Conservation (phyloP, 257 asterid genomes). For the Plantago ovata region DNA sequence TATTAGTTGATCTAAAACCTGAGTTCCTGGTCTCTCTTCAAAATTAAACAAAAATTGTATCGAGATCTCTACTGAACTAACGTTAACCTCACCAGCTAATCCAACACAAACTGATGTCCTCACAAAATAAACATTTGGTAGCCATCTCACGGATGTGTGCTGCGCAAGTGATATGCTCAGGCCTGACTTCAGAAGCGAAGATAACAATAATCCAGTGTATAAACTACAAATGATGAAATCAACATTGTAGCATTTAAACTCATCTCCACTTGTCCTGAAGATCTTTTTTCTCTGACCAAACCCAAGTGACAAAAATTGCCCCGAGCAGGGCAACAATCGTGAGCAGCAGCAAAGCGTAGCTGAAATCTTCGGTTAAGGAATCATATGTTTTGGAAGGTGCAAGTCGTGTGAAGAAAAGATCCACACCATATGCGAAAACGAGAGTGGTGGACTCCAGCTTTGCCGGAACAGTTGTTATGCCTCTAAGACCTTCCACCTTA, state of each 20-base stretch:
- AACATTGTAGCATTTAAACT: constrained; percentile 22
- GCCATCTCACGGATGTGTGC: constrained; percentile 15
- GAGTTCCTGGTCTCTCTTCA: neutral
- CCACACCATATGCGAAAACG: constrained; percentile 82
- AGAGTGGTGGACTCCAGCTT: constrained; percentile 96
- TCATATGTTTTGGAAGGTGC: constrained; percentile 96
- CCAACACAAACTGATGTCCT: neutral
- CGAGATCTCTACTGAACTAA: neutral
- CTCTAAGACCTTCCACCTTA: constrained; percentile 90
- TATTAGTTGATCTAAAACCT: neutral
- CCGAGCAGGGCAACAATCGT: constrained; percentile 78
- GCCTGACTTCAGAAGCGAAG: neutral
- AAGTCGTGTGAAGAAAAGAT: constrained; percentile 82
- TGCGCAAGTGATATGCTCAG: constrained; percentile 14
- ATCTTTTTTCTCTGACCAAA: constrained; percentile 91
- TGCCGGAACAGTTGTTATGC: constrained; percentile 75
- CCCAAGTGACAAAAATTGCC: constrained; percentile 85
- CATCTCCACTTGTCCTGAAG: constrained; percentile 98
- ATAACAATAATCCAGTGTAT: constrained; percentile 15
- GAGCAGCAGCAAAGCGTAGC: constrained; percentile 79
- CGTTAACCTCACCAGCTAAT: neutral
- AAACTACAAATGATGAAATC: constrained; percentile 7
- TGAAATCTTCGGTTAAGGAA: constrained; percentile 95
- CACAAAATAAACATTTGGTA: constrained; percentile 26
- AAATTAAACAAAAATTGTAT: neutral